Evolutionary conservation across 331 rosid genomes (phyloP).

Genomic region (Quercus tomentella): DNA sequence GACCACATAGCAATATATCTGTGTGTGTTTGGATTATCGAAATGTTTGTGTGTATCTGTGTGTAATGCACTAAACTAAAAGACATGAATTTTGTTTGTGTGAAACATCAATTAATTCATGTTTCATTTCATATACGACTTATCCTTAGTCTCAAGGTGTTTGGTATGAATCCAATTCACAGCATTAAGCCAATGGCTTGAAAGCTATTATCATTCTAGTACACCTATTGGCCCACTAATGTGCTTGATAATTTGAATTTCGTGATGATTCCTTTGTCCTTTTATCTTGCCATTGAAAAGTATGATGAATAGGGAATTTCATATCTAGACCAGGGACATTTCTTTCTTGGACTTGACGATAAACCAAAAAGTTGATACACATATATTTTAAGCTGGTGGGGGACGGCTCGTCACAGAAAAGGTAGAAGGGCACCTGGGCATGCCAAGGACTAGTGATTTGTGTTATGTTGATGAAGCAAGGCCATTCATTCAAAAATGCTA

Average conservation of each 20-base stretch:
- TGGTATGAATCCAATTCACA: not conserved
- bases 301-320: not conserved
- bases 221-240: not conserved
- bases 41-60: not conserved
- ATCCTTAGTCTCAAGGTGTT: not conserved
- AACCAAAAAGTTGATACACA: not conserved
- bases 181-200: no score
- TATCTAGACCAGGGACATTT: not conserved
- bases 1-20: not conserved
- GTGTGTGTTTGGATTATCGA: not conserved
- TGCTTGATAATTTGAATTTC: not conserved
- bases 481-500: not conserved
- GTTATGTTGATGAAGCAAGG: not conserved
- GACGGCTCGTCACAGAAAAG: not conserved
- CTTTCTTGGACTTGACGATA: constrained; percentile 2
- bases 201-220: not conserved
- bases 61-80: constrained; percentile 1
- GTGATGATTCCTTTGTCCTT: not conserved
- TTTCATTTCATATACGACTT: no score
- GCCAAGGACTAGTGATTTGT: not conserved
- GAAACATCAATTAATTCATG: no score
- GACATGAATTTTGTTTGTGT: not conserved
- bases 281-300: not conserved
- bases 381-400: not conserved
- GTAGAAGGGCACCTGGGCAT: not conserved